phyloP scores from a whole-genome alignment of 2,329 filamentous ascomycete species.

The Colletotrichum karsti region DNA sequence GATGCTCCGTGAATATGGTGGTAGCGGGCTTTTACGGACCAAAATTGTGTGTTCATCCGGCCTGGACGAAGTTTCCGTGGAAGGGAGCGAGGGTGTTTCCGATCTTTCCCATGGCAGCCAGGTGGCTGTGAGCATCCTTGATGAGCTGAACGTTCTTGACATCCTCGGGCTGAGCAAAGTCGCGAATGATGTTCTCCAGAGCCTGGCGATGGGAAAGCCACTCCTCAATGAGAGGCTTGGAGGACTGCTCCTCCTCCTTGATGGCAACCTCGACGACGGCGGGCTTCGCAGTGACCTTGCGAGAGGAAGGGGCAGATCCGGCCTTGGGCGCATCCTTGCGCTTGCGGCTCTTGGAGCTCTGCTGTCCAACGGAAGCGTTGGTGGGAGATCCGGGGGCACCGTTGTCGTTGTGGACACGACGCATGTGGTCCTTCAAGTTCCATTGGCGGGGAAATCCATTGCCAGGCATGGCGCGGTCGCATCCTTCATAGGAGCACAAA shows the following conservation, averaged over 20 bases:
- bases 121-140: slow-evolving; percentile 56
- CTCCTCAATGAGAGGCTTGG: slow-evolving; percentile 57
- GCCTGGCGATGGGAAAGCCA: slow-evolving; percentile 71
- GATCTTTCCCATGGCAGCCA: slow-evolving; percentile 62
- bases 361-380: slow-evolving; percentile 35
- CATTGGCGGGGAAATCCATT: slow-evolving; percentile 95
- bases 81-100: slow-evolving; percentile 42
- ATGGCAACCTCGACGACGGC: slow-evolving; percentile 41
- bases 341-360: slow-evolving; percentile 62
- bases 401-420: slow-evolving; percentile 82
- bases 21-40: slow-evolving; percentile 17
- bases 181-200: slow-evolving; percentile 66
- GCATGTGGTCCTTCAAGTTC: slow-evolving; percentile 98
- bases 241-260: slow-evolving; percentile 43
- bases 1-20: background rate
- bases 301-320: slow-evolving; percentile 44
- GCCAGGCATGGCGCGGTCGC: slow-evolving; percentile 81
- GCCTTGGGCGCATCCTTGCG: slow-evolving; percentile 61
- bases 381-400: slow-evolving; percentile 52
- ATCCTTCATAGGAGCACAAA: slow-evolving; percentile 86
- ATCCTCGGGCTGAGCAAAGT: slow-evolving; percentile 59
- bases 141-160: slow-evolving; percentile 63
- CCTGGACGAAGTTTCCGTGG: slow-evolving; percentile 34
- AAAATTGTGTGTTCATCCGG: slow-evolving; percentile 38
- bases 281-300: slow-evolving; percentile 58